Evolutionary conservation across 2,329 filamentous ascomycete species (phyloP).

Genomic region (Cladophialophora yegresii): DNA sequence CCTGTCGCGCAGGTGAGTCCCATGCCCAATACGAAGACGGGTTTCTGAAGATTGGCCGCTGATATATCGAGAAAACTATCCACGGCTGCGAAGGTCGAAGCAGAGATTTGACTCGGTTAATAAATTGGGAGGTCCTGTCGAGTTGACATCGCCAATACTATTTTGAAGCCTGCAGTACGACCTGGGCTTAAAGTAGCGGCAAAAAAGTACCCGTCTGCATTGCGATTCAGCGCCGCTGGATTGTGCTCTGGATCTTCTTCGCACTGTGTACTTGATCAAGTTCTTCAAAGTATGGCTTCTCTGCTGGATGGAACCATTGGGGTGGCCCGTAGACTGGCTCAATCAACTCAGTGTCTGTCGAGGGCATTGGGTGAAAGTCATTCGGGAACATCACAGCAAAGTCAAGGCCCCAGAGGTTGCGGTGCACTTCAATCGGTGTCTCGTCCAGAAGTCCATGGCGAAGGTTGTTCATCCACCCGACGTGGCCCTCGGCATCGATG

Average conservation of each 20-base stretch:
- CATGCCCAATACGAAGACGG: neutral
- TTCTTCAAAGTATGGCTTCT: constrained; percentile 16
- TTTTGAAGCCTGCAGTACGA: neutral
- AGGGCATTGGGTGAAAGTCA: neutral
- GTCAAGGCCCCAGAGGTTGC: neutral
- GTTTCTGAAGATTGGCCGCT: neutral
- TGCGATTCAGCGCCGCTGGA: neutral
- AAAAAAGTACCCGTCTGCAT: neutral
- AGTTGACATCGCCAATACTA: neutral
- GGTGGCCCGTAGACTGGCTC: neutral
- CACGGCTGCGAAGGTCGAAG: constrained; percentile 5
- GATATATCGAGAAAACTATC: constrained; percentile 11
- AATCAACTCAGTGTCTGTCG: constrained; percentile 11
- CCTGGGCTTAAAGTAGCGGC: neutral
- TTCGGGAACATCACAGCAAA: neutral
- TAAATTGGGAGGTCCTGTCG: constrained; percentile 1
- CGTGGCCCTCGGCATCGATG: neutral
- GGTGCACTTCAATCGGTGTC: neutral
- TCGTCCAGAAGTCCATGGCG: neutral
- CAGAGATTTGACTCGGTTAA: constrained; percentile 13
- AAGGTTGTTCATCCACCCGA: neutral
- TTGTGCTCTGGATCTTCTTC: neutral
- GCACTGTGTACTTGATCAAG: neutral
- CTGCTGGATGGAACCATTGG: constrained; percentile 4
- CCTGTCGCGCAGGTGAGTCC: constrained; percentile 5